Percentiles rank a stretch among this genome's conserved stretches.
These are phyloP conservation scores for Dothistroma septosporum DNA, from an alignment of 2,329 filamentous ascomycete species.

Conservation along the genomic window DNA sequence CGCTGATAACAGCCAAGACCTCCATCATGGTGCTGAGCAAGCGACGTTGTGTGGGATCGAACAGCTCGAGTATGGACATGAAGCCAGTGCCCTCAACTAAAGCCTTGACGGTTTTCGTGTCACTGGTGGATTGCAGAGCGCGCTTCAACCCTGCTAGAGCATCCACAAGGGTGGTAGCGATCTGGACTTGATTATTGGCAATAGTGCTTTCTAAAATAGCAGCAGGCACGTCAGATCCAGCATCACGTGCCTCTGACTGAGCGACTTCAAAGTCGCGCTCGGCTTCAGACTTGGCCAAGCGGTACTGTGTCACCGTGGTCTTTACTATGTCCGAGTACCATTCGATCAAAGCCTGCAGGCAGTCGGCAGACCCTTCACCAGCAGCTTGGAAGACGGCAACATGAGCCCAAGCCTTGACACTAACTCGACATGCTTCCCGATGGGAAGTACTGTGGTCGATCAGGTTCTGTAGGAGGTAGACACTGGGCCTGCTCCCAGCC, in stretches of 20 bases:
- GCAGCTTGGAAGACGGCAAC: constrained; percentile 56
- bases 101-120: constrained; percentile 23
- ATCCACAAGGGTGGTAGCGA: constrained; percentile 53
- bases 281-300: constrained; percentile 54
- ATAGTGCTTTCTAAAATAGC: constrained; percentile 51
- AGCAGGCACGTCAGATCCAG: constrained; percentile 39
- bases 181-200: constrained; percentile 54
- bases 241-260: constrained; percentile 30
- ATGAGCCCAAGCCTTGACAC: constrained; percentile 55
- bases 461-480: constrained; percentile 51
- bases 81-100: constrained; percentile 39
- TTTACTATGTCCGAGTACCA: constrained; percentile 55
- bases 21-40: constrained; percentile 47
- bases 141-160: constrained; percentile 49
- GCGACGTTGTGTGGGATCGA: constrained; percentile 43
- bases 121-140: constrained; percentile 42
- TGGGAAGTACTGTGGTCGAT: constrained; percentile 57
- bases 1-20: constrained; percentile 46
- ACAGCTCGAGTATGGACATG: constrained; percentile 48
- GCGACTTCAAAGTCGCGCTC: constrained; percentile 49
- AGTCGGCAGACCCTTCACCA: constrained; percentile 44
- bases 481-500: constrained; percentile 48
- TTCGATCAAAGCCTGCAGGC: constrained; percentile 47
- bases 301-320: constrained; percentile 53
- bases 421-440: constrained; percentile 56